Percentiles rank a stretch among this genome's conserved stretches.
Conservation (phyloP, 2,329 filamentous ascomycete species). For the Beauveria bassiana region DNA sequence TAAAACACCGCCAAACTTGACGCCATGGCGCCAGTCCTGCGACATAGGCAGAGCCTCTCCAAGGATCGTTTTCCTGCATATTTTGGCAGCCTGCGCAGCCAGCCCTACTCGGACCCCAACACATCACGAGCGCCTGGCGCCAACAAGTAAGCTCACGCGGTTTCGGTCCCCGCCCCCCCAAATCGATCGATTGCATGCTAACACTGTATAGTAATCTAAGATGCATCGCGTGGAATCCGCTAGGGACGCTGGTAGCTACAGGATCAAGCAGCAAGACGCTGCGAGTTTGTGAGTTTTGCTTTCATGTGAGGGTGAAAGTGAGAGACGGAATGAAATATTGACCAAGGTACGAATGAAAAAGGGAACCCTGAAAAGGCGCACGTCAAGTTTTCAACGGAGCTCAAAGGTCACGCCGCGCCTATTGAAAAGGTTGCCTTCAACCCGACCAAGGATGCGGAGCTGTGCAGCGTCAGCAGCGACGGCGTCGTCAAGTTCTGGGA, state of each 20-base stretch:
- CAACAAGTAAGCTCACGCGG: conserved; percentile 17
- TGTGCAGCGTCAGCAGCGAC: conserved; percentile 67
- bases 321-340: neutral
- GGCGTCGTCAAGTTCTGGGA: conserved; percentile 76
- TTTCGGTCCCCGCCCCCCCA: neutral
- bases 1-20: neutral
- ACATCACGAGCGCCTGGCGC: conserved; percentile 41
- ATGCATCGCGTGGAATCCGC: conserved; percentile 81
- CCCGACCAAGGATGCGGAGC: conserved; percentile 66
- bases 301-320: neutral
- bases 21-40: conserved; percentile 34
- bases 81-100: conserved; percentile 62
- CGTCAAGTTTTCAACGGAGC: conserved; percentile 66
- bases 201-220: conserved; percentile 48
- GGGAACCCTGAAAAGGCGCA: conserved; percentile 71
- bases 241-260: conserved; percentile 76
- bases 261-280: conserved; percentile 63
- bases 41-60: conserved; percentile 47
- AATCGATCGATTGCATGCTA: conserved; percentile 8
- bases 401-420: conserved; percentile 56
- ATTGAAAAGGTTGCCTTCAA: conserved; percentile 76
- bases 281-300: conserved; percentile 55
- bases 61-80: conserved; percentile 62
- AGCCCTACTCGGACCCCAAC: conserved; percentile 59
- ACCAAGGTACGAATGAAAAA: conserved; percentile 19